Percentiles rank a stretch among this genome's conserved stretches.
Conservation (phyloP, 352 stramenopile genomes). For the Phytophthora litchii region DNA sequence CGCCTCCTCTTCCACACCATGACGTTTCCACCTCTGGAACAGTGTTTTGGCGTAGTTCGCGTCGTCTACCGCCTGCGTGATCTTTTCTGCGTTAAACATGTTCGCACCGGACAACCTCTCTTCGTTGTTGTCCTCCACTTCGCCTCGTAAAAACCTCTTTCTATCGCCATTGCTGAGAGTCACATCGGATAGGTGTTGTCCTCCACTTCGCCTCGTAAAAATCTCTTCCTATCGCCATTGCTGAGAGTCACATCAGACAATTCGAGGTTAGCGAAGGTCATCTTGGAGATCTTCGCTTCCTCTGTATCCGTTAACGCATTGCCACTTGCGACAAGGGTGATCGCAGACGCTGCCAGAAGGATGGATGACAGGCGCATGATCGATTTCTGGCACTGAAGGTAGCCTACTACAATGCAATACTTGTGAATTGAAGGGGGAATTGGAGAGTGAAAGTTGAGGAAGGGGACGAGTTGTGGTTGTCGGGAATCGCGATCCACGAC, state of each 20-base stretch:
- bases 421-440: background rate
- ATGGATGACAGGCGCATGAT: background rate
- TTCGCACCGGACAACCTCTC: slow-evolving; percentile 5
- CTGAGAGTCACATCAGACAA: background rate
- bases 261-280: background rate
- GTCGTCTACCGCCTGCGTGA: slow-evolving; percentile 3
- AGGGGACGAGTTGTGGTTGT: too few species aligned
- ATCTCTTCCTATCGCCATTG: background rate
- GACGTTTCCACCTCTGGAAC: slow-evolving; percentile 9
- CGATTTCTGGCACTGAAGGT: background rate
- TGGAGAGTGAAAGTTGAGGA: background rate
- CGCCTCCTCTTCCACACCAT: background rate
- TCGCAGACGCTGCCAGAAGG: background rate
- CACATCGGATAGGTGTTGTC: background rate
- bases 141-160: background rate
- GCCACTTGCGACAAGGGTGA: background rate
- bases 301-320: background rate
- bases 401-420: background rate
- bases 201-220: background rate
- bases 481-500: too few species aligned
- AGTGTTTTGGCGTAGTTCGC: slow-evolving; percentile 9
- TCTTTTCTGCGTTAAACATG: slow-evolving; percentile 10
- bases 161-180: background rate
- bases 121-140: background rate
- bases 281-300: background rate